Evolutionary conservation across 2,329 filamentous ascomycete species (phyloP), one percentile per base, ranked within the genome.

Genomic region (Podosphaera fusca): DNA sequence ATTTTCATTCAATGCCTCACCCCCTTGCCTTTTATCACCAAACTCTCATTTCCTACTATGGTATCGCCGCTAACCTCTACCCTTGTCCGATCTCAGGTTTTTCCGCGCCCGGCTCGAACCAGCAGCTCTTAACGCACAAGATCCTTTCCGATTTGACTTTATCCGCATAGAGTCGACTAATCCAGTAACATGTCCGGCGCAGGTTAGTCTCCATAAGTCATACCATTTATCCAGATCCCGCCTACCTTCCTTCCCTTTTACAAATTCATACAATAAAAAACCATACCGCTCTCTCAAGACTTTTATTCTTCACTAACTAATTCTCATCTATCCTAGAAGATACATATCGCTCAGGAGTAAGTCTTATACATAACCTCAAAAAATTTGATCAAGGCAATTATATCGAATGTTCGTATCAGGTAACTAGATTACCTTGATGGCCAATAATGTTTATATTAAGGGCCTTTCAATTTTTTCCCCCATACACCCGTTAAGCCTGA

Each of bases 261-360:
- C 57, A 58, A 55, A 45, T 34, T 29, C 21, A 21, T 21, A 21
- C 1, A 21, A 21, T 21, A 21, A 21, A 21, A 21, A 38, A 38
- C 35, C 35, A 38, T 38, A 6, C 10, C 35, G 10, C 35, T 5
- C 10, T 38, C 35, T 38, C 35, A 38, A 38, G 10, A 38, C 10
- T 38, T 6, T 38, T 38, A 10, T 38, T 10, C 10, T 38, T 38
- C 10, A 38, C 35, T 38, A 38, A 38, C 35, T 6, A 38, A 10
- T 10, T 38, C 35, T 38, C 35, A 21, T 10, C 5, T 42, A 45
- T 56, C 47, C 55, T 53, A 60, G 61, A 62, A 59, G 61, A 62
- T 38, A 59, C 59, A 12, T 62, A 62, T 56, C 58, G 61, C 46
- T 58, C 61, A 36, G 60, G 58, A 57, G 61, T 61, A 60, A 62